Conservation (phyloP, 2,329 filamentous ascomycete species). For the Sporothrix mexicana region DNA sequence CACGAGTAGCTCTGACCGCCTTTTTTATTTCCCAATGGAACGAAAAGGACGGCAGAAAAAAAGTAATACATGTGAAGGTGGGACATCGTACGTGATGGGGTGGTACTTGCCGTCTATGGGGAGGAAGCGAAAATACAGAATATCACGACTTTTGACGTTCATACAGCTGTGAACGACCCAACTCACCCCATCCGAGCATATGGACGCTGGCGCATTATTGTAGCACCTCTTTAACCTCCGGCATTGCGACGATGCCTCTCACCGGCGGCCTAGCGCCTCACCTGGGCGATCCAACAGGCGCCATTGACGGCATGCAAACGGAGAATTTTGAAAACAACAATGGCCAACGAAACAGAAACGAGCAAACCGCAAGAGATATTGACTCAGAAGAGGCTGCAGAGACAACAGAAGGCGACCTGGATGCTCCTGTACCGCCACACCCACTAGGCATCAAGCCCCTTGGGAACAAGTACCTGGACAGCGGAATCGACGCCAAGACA, state of each 20-base stretch:
- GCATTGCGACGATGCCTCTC: conserved; percentile 29
- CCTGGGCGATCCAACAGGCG: conserved; percentile 29
- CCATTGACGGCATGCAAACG: conserved; percentile 6
- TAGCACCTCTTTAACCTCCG: background rate
- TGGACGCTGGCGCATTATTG: background rate
- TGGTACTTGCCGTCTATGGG: background rate
- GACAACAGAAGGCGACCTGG: background rate
- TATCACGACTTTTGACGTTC: no score
- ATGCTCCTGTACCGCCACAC: conserved; percentile 71
- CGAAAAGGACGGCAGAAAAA: conserved; percentile 9
- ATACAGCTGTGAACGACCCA: background rate
- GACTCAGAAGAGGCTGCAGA: background rate
- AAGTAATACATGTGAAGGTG: conserved; percentile 20
- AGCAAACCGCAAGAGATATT: background rate
- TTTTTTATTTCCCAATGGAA: background rate
- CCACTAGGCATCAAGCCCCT: conserved; percentile 84
- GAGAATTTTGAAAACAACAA: background rate
- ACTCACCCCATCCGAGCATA: background rate
- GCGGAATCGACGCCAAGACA: conserved; percentile 68
- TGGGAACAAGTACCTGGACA: conserved; percentile 78
- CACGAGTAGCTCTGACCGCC: background rate
- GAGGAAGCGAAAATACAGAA: background rate
- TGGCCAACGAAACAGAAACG: background rate
- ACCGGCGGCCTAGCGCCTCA: conserved; percentile 27
- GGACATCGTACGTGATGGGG: background rate